phyloP scores from a whole-genome alignment of 177 flowering plant genomes.

The Tripterygium wilfordii region DNA sequence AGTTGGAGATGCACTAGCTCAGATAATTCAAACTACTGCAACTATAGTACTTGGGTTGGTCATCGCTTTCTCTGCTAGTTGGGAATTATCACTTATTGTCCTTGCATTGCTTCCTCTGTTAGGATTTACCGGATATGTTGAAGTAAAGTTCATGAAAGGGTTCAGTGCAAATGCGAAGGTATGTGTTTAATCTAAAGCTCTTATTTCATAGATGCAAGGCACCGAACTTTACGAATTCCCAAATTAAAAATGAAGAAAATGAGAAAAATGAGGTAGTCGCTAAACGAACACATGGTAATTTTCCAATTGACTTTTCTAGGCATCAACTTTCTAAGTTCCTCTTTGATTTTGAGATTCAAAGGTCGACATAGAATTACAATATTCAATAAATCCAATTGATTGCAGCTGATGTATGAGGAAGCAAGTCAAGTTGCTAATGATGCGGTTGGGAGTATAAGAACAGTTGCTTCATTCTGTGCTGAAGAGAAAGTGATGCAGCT shows the following conservation, averaged over 20 bases:
- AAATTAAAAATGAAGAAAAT: no score
- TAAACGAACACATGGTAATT: no score
- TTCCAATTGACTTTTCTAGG: no score
- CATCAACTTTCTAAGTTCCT: no score
- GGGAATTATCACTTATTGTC: constrained; percentile 63
- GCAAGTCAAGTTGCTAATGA: constrained; percentile 49
- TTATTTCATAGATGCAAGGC: neutral
- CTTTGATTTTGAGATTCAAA: no score
- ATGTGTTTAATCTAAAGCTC: neutral
- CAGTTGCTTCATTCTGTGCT: constrained; percentile 42
- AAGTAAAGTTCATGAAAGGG: constrained; percentile 61
- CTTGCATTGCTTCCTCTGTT: constrained; percentile 55
- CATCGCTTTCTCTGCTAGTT: constrained; percentile 60
- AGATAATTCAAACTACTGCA: constrained; percentile 44
- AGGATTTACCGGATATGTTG: constrained; percentile 44
- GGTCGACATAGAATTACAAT: no score
- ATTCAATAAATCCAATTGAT: neutral
- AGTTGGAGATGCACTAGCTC: constrained; percentile 65
- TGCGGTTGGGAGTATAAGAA: constrained; percentile 42
- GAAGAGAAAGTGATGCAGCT: constrained; percentile 44
- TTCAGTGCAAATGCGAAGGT: constrained; percentile 43
- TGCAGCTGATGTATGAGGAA: constrained; percentile 36
- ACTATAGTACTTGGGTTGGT: constrained; percentile 45
- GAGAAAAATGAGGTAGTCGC: no score
- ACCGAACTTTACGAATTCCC: no score